These are phyloP conservation scores for Capsella bursapastoris DNA, from an alignment of 345 rosid species.

Conservation along the genomic window DNA sequence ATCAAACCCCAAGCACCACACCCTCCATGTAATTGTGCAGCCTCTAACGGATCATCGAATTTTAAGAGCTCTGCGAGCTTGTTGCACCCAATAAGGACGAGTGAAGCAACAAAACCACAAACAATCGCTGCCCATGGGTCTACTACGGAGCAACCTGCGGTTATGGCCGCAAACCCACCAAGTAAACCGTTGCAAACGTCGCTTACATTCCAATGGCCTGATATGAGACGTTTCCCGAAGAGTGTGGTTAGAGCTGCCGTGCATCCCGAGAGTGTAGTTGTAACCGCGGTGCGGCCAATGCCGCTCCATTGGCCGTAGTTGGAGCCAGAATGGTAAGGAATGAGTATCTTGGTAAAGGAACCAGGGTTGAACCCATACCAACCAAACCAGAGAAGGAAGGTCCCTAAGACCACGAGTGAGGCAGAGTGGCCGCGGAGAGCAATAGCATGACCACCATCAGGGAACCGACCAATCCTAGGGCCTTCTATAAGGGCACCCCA, in stretches of 20 bases:
- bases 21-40: slow-evolving; percentile 91
- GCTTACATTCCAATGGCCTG: slow-evolving; percentile 90
- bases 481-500: slow-evolving; percentile 88
- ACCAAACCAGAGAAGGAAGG: slow-evolving; percentile 84
- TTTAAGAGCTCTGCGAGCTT: slow-evolving; percentile 60
- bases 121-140: slow-evolving; percentile 94
- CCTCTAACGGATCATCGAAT: slow-evolving; percentile 81
- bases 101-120: slow-evolving; percentile 81
- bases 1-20: slow-evolving; percentile 91
- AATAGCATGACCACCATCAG: slow-evolving; percentile 45
- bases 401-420: slow-evolving; percentile 71
- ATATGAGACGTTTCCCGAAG: slow-evolving; percentile 71
- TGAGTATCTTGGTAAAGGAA: slow-evolving; percentile 59
- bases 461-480: slow-evolving; percentile 73
- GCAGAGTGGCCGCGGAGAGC: slow-evolving; percentile 71
- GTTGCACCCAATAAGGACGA: slow-evolving; percentile 77
- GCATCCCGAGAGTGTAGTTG: slow-evolving; percentile 87
- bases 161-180: slow-evolving; percentile 91
- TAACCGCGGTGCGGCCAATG: slow-evolving; percentile 85
- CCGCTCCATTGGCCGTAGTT: slow-evolving; percentile 85
- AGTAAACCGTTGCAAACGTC: slow-evolving; percentile 93
- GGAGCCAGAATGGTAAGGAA: slow-evolving; percentile 40
- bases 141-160: slow-evolving; percentile 82
- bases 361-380: slow-evolving; percentile 88
- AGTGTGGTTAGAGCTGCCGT: slow-evolving; percentile 89